Evolutionary conservation across 2,329 filamentous ascomycete species (phyloP), one percentile per base, ranked within the genome.

Genomic region (Lasiodiplodia theobromae): DNA sequence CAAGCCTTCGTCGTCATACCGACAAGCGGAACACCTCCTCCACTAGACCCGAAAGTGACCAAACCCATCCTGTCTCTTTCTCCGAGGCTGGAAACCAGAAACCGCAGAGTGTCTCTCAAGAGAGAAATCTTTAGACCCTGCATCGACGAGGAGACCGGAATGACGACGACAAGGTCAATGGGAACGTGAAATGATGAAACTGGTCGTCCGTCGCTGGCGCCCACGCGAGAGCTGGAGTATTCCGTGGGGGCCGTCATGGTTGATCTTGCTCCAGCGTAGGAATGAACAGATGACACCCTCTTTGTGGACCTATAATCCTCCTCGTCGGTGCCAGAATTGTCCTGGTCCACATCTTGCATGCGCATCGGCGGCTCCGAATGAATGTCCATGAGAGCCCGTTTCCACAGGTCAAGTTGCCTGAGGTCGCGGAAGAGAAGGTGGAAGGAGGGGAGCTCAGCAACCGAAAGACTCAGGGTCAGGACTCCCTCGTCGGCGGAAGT

Each of bases 121-220:
- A 99, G 86, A 70, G 95, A 97, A 77, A 98, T 97, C 83, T 99
- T 99, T 70, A 99, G 88, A n/a, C 96, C 96, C 80, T 98, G 96
- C 95, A 98, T 99, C 0, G 96, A 98, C 0, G 95, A 97, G 0
- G 96, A 98, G 6, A 99, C 94, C 0, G 96, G 96, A 40, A 99
- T 94, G 25, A 99, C 96, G 0, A 98, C 93, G 0, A 99, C 95
- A 37, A 99, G 90, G 76, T 99, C 96, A 66, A 98, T 88, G 1
- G 96, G 95, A 18, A 98, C 93, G 77, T 99, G 96, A 58, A 95
- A 79, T 6, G 90, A 87, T 80, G 82, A 68, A 75, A 81, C 73
- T 25, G 83, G 74, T 79, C 76, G 78, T 21, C 87, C 86, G 51
- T 82, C 81, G 25, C 75, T 71, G 49, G 74, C 73, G 23, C 80